Percentiles rank a stretch among this genome's conserved stretches.
phyloP scores from a whole-genome alignment of 1,284 basidiomycete species.

The Trametes versicolor region DNA sequence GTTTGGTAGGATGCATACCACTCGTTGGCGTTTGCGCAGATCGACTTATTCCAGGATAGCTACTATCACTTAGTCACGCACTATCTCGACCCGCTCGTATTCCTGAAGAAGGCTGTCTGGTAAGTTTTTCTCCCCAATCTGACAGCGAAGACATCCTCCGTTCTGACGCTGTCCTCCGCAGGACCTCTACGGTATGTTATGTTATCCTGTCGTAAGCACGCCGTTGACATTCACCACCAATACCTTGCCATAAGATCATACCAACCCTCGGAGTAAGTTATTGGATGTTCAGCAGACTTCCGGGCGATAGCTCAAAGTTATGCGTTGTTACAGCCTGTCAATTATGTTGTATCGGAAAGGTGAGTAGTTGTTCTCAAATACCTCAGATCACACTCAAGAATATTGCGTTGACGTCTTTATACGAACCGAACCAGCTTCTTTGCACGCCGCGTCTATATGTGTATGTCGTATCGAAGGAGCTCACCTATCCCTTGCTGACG shows the following conservation, averaged over 20 bases:
- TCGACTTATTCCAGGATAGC: neutral
- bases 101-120: slow-evolving; percentile 7
- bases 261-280: neutral
- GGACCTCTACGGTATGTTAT: slow-evolving; percentile 3
- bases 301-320: neutral
- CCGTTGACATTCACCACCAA: neutral
- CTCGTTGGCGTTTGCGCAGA: neutral
- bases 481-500: neutral
- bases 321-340: neutral
- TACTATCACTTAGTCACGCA: slow-evolving; percentile 10
- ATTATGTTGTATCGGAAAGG: neutral
- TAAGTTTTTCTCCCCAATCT: neutral
- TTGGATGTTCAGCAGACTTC: neutral
- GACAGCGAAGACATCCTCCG: neutral
- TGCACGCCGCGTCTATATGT: slow-evolving; percentile 7
- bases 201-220: neutral
- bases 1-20: neutral
- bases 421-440: neutral
- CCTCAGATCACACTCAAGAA: too few relatives aligned
- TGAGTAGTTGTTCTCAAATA: neutral
- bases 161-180: neutral
- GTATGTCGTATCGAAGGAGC: neutral
- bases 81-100: neutral
- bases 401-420: neutral
- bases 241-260: neutral